These are phyloP conservation scores for Ceratocystis alfenasii DNA, from an alignment of 2,329 filamentous ascomycete genomes.

Conservation along the genomic window DNA sequence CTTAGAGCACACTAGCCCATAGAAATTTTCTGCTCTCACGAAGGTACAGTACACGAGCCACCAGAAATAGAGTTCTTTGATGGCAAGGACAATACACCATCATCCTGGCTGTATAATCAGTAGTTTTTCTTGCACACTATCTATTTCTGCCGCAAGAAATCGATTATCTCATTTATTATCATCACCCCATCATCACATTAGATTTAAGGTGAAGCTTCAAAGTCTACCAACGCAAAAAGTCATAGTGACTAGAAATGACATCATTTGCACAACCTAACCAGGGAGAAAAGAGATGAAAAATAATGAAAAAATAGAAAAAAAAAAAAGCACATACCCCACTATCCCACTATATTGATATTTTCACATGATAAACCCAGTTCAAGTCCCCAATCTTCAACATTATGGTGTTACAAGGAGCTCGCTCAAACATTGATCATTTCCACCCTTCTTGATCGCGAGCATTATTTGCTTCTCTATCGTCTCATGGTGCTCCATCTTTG, in stretches of 20 bases:
- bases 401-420: not conserved
- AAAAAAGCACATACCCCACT: not conserved
- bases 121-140: not conserved
- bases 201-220: not conserved
- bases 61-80: not conserved
- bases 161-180: too few relatives aligned
- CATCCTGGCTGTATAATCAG: not conserved
- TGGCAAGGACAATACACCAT: not conserved
- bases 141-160: too few relatives aligned
- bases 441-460: too few relatives aligned
- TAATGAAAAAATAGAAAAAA: too few relatives aligned
- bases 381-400: not conserved
- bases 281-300: not conserved
- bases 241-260: not conserved
- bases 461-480: too few relatives aligned
- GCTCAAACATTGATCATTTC: not conserved
- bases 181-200: not conserved
- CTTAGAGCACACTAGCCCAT: not conserved
- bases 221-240: not conserved
- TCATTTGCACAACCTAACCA: not conserved
- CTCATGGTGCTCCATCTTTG: too few relatives aligned
- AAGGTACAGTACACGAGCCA: constrained; percentile 3
- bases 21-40: not conserved
- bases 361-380: not conserved
- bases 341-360: not conserved